Evolutionary conservation across 768 basidiomycete species (phyloP).

Genomic region (Boletellus sp.): DNA sequence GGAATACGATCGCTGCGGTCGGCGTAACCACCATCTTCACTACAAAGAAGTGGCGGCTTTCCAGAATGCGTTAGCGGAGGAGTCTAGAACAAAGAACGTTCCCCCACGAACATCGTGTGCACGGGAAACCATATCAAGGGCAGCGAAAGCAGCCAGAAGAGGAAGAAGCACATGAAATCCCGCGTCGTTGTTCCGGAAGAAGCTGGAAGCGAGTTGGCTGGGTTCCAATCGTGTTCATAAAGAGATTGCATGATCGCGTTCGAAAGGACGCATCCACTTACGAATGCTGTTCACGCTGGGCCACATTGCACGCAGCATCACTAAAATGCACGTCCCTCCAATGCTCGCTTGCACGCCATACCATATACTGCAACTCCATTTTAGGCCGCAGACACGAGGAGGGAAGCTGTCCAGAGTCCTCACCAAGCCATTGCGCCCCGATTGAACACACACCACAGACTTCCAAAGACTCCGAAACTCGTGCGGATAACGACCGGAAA

Average conservation of each 20-base stretch:
- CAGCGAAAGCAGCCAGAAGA: constrained; percentile 80
- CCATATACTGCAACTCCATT: constrained; percentile 50
- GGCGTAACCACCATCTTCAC: constrained; percentile 73
- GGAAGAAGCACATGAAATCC: constrained; percentile 78
- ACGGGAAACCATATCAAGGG: constrained; percentile 82
- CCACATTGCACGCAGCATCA: constrained; percentile 75
- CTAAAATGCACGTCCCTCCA: constrained; percentile 73
- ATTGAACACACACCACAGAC: constrained; percentile 76
- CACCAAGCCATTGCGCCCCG: constrained; percentile 71
- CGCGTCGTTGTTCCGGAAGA: constrained; percentile 73
- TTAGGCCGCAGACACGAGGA: constrained; percentile 14
- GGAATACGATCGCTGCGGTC: constrained; percentile 64
- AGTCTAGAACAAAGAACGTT: constrained; percentile 3
- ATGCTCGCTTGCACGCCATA: constrained; percentile 80
- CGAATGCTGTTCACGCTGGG: constrained; percentile 66
- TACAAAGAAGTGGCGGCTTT: constrained; percentile 73
- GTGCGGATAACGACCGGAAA: constrained; percentile 73
- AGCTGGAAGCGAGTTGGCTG: constrained; percentile 68
- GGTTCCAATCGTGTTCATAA: constrained; percentile 3
- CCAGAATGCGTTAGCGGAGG: constrained; percentile 12
- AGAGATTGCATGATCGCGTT: neutral
- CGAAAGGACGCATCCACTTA: constrained; percentile 31
- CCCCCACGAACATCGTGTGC: constrained; percentile 62
- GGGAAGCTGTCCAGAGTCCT: constrained; percentile 26
- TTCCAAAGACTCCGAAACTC: constrained; percentile 78